Percentiles rank a stretch among this genome's conserved stretches.
Evolutionary conservation across 805 yeast genomes (phyloP).

Genomic region (Naumovozyma castellii): DNA sequence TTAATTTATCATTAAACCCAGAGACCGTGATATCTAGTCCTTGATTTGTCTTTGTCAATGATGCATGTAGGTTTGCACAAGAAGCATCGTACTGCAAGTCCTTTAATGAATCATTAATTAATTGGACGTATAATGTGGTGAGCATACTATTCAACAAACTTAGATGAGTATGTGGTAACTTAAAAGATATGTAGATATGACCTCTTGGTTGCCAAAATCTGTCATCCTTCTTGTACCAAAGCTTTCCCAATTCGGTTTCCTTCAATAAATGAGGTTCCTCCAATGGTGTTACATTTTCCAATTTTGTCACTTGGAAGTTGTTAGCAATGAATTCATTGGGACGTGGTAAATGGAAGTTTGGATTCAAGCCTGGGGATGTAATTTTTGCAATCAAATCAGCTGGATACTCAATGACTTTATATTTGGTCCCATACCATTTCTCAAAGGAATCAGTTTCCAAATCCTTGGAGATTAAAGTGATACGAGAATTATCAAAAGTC

Average conservation of each 20-base stretch:
- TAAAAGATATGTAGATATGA: slow-evolving; percentile 51
- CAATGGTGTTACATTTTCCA: slow-evolving; percentile 23
- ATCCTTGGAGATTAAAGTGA: slow-evolving; percentile 44
- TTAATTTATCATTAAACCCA: slow-evolving; percentile 81
- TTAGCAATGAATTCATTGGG: slow-evolving; percentile 79
- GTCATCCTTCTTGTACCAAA: slow-evolving; percentile 90
- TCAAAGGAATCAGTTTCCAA: slow-evolving; percentile 48
- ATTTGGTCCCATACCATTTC: slow-evolving; percentile 88
- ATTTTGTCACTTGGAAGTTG: slow-evolving; percentile 52
- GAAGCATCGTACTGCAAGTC: slow-evolving; percentile 77
- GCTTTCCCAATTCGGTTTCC: slow-evolving; percentile 38
- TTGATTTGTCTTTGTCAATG: slow-evolving; percentile 50
- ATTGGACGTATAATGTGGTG: slow-evolving; percentile 54
- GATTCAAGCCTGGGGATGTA: slow-evolving; percentile 22
- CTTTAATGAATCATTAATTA: slow-evolving; percentile 60
- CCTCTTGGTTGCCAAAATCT: slow-evolving; percentile 85
- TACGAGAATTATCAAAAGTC: slow-evolving; percentile 50
- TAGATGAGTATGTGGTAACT: slow-evolving; percentile 51
- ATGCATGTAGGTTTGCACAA: slow-evolving; percentile 62
- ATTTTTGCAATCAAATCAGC: slow-evolving; percentile 31
- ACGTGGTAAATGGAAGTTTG: slow-evolving; percentile 49
- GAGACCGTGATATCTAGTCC: slow-evolving; percentile 59
- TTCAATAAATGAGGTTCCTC: slow-evolving; percentile 57
- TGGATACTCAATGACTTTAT: slow-evolving; percentile 41
- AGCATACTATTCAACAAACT: slow-evolving; percentile 51